These are phyloP conservation scores for Colletotrichum neosansevieriae DNA, from an alignment of 2,329 filamentous ascomycete genomes.

Conservation along the genomic window DNA sequence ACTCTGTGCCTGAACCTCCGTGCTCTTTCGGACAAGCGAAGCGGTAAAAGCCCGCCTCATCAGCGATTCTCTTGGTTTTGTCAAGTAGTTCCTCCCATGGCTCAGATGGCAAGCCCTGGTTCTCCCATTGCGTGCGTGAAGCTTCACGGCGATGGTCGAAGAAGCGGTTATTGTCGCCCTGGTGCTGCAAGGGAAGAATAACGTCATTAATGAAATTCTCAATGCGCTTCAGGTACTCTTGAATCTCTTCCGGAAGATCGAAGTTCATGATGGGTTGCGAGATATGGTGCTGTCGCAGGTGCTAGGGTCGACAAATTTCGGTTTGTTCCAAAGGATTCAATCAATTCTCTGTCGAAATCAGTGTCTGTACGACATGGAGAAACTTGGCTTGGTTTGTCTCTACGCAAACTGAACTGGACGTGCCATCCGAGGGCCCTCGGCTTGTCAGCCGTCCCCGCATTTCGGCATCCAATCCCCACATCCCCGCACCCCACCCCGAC, in stretches of 20 bases:
- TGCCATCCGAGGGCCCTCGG: constrained; percentile 10
- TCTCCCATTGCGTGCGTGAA: constrained; percentile 4
- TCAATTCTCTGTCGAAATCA: too few relatives aligned
- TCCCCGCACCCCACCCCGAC: not conserved
- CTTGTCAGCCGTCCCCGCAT: not conserved
- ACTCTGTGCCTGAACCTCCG: not conserved
- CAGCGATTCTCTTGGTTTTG: not conserved
- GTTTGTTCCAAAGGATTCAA: too few relatives aligned
- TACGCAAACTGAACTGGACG: too few relatives aligned
- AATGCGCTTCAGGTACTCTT: not conserved
- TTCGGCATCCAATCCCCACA: constrained; percentile 6
- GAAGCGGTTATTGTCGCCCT: constrained; percentile 1
- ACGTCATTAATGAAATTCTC: not conserved
- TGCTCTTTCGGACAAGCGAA: constrained; percentile 2
- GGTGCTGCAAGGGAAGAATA: not conserved
- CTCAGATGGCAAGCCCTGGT: not conserved
- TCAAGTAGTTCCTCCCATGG: not conserved
- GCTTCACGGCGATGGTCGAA: constrained; percentile 1
- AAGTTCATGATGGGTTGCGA: not conserved
- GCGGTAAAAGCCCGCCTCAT: not conserved
- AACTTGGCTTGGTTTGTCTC: too few relatives aligned
- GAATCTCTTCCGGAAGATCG: not conserved
- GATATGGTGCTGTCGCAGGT: too few relatives aligned
- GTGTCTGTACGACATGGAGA: too few relatives aligned
- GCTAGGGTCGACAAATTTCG: too few relatives aligned